Percentiles rank a stretch among this genome's conserved stretches.
Evolutionary conservation across 2,329 filamentous ascomycete species (phyloP).

Genomic region (Geoglossum cookeanum): DNA sequence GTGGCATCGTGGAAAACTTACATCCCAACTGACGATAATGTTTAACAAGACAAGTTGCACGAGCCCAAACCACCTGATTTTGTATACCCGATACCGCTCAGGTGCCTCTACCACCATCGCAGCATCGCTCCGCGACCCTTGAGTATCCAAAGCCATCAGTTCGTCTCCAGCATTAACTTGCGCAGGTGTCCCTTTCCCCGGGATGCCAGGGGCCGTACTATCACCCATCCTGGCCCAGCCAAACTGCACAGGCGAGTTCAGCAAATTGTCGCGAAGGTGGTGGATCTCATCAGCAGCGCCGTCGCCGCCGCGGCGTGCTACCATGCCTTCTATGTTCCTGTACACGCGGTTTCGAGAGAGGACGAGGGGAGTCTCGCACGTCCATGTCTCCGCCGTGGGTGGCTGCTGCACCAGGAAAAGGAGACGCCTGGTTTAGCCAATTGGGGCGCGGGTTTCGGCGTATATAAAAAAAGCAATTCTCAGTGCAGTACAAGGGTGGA

Average conservation of each 20-base stretch:
- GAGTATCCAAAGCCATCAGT: not conserved
- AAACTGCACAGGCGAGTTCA: not conserved
- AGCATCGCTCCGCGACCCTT: not conserved
- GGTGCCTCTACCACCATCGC: not conserved
- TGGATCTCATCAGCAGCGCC: not conserved
- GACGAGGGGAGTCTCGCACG: too few relatives aligned
- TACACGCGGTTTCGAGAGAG: too few relatives aligned
- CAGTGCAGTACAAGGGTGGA: too few relatives aligned
- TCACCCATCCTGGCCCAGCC: not conserved
- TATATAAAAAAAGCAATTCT: too few relatives aligned
- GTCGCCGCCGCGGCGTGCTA: too few relatives aligned
- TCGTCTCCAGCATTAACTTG: not conserved
- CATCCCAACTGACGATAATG: conserved; percentile 87
- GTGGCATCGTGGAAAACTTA: conserved; percentile 31
- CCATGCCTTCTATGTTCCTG: too few relatives aligned
- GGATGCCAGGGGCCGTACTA: not conserved
- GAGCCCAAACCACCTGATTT: conserved; percentile 75
- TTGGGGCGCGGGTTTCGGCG: too few relatives aligned
- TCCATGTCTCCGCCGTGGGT: too few relatives aligned
- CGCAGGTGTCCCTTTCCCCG: not conserved
- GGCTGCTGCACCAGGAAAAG: too few relatives aligned
- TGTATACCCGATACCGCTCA: conserved; percentile 38
- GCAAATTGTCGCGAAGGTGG: not conserved
- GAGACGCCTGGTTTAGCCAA: too few relatives aligned
- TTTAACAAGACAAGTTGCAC: conserved; percentile 72